phyloP scores from a whole-genome alignment of 345 rosid species.

The Eucalyptus regnans region DNA sequence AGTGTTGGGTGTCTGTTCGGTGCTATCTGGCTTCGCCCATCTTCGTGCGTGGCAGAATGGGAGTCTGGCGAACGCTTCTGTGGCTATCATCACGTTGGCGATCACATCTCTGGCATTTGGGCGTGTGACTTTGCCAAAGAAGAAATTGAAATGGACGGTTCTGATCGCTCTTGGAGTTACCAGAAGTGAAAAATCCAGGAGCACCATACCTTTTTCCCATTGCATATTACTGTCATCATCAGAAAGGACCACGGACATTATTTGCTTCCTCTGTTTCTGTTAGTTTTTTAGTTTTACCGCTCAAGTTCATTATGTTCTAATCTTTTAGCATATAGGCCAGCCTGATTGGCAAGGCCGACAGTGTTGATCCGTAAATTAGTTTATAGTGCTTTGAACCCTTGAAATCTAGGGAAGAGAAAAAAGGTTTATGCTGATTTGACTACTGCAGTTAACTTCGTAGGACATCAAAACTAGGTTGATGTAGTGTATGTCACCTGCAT shows the following conservation, averaged over 20 bases:
- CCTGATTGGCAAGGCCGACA: not conserved
- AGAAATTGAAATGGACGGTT: not conserved
- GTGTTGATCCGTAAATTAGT: not conserved
- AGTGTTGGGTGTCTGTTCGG: slow-evolving; percentile 3
- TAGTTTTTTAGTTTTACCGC: not conserved
- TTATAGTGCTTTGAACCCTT: not conserved
- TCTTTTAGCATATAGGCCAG: not conserved
- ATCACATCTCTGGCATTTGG: slow-evolving; percentile 26
- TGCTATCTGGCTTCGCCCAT: slow-evolving; percentile 10
- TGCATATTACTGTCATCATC: not conserved
- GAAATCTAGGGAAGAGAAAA: not conserved
- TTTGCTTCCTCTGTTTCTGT: not conserved
- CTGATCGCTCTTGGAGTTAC: not conserved
- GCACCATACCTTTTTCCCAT: not conserved
- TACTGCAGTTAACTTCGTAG: not conserved
- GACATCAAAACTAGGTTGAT: not conserved
- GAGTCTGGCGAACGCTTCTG: slow-evolving; percentile 10
- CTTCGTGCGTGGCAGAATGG: slow-evolving; percentile 3
- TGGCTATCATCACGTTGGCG: slow-evolving; percentile 3
- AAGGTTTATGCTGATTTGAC: not conserved
- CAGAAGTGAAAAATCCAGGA: not conserved
- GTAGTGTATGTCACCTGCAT: not conserved
- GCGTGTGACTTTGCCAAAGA: not conserved
- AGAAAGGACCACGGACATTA: not conserved
- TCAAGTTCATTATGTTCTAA: not conserved